A percentile compares a stretch with the other conserved stretches of the same genome.
Conservation (phyloP, 2,329 filamentous ascomycete species). For the Cercospora sp. region DNA sequence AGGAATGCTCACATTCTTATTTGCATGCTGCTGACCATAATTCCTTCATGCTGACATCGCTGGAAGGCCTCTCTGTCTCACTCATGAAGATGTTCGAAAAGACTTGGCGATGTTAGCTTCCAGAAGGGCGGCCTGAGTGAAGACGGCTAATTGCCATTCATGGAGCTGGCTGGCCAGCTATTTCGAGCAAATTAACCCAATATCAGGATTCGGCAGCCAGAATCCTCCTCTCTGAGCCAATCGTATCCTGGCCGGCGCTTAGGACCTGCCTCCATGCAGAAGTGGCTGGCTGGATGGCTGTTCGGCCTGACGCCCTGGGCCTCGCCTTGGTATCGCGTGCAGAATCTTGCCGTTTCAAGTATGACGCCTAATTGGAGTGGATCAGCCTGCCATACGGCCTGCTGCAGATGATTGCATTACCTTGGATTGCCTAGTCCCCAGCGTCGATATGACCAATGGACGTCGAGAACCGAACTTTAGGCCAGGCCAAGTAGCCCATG, state of each 20-base stretch:
- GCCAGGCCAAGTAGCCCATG: not conserved
- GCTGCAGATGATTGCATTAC: constrained; percentile 21
- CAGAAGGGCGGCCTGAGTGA: not conserved
- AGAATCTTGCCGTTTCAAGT: constrained; percentile 23
- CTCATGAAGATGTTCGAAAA: not conserved
- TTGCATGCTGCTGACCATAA: not conserved
- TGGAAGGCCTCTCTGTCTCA: not conserved
- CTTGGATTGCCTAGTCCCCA: constrained; percentile 7
- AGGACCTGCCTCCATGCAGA: constrained; percentile 14
- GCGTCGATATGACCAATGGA: not conserved
- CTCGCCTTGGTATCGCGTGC: constrained; percentile 5
- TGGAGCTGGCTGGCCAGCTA: constrained; percentile 10
- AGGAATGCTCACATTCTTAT: not conserved
- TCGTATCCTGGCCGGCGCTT: constrained; percentile 25
- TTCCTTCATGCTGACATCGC: not conserved
- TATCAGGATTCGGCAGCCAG: not conserved
- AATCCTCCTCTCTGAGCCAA: constrained; percentile 16
- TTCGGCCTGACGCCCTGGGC: constrained; percentile 12
- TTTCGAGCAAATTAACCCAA: constrained; percentile 24
- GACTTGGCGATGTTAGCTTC: not conserved
- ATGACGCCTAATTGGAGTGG: not conserved
- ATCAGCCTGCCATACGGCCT: constrained; percentile 17
- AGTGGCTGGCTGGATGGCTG: constrained; percentile 22
- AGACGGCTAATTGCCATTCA: constrained; percentile 15
- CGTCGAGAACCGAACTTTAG: not conserved